Conservation (phyloP, 345 rosid genomes). For the Diplotaxis tenuifolia region DNA sequence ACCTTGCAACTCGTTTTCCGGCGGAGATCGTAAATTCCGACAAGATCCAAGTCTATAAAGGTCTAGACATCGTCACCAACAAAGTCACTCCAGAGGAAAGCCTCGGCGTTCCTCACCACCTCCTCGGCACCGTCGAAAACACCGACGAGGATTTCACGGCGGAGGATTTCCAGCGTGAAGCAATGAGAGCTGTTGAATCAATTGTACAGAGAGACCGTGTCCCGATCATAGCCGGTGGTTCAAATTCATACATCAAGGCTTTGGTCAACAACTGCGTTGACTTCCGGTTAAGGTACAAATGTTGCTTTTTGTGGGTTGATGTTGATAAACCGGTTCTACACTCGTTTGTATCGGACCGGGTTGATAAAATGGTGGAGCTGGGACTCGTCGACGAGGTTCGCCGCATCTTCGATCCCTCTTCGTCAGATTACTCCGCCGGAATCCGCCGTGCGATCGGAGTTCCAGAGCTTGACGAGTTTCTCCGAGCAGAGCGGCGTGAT, state of each 20-base stretch:
- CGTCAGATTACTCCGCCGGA: slow-evolving; percentile 52
- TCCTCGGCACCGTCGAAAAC: slow-evolving; percentile 51
- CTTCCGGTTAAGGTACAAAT: slow-evolving; percentile 62
- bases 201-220: slow-evolving; percentile 44
- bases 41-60: slow-evolving; percentile 81
- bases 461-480: slow-evolving; percentile 63
- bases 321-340: slow-evolving; percentile 56
- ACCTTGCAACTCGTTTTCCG: slow-evolving; percentile 64
- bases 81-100: slow-evolving; percentile 78
- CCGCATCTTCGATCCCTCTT: slow-evolving; percentile 47
- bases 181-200: slow-evolving; percentile 43
- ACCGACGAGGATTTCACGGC: slow-evolving; percentile 56
- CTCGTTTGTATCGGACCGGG: slow-evolving; percentile 68
- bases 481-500: slow-evolving; percentile 38
- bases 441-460: slow-evolving; percentile 80
- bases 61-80: slow-evolving; percentile 68
- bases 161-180: slow-evolving; percentile 50
- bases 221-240: slow-evolving; percentile 88
- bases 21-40: slow-evolving; percentile 84
- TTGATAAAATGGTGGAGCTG: slow-evolving; percentile 65
- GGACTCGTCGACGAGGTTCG: slow-evolving; percentile 73
- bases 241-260: slow-evolving; percentile 75
- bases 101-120: slow-evolving; percentile 73
- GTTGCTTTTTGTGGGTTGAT: slow-evolving; percentile 84
- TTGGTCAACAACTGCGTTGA: slow-evolving; percentile 55